phyloP scores from a whole-genome alignment of 352 stramenopile species.

The Phytophthora capsici region DNA sequence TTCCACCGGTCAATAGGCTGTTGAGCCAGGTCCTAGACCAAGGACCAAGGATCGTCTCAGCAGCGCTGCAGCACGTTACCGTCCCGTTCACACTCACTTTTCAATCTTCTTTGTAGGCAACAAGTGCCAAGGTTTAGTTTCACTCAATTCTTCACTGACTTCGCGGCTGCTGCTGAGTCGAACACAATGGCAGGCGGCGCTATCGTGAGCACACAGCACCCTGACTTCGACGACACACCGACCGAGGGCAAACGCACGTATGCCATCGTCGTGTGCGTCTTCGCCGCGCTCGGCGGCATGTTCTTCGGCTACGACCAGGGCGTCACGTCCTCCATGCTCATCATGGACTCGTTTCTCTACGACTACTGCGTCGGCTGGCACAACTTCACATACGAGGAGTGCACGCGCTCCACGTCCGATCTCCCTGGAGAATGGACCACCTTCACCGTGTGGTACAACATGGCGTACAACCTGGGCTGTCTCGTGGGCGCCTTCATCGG shows the following conservation, averaged over 20 bases:
- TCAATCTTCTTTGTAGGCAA: conserved; percentile 6
- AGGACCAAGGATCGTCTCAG: too few species aligned
- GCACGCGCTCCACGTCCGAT: conserved; percentile 21
- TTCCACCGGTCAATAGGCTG: not conserved
- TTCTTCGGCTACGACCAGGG: conserved; percentile 48
- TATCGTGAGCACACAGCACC: conserved; percentile 13
- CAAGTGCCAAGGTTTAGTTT: not conserved
- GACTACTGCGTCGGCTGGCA: conserved; percentile 44
- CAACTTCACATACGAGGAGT: conserved; percentile 35
- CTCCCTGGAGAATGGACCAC: conserved; percentile 35
- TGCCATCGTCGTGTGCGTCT: conserved; percentile 40
- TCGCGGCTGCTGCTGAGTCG: not conserved
- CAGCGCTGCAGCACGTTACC: too few species aligned
- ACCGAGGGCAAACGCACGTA: conserved; percentile 45
- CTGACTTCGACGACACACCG: conserved; percentile 25
- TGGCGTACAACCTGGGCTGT: conserved; percentile 38
- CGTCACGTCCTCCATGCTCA: conserved; percentile 42
- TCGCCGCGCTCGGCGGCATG: conserved; percentile 33
- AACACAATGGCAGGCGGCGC: conserved; percentile 18
- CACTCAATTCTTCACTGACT: not conserved
- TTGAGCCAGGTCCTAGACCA: not conserved
- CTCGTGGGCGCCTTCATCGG: too few species aligned
- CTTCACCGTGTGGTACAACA: conserved; percentile 41
- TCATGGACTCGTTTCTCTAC: conserved; percentile 56
- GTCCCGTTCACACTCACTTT: conserved; percentile 5